Base-by-base conservation (phyloP, 192 early-diverging fungal species). In the Funneliformis mosseae region DNA sequence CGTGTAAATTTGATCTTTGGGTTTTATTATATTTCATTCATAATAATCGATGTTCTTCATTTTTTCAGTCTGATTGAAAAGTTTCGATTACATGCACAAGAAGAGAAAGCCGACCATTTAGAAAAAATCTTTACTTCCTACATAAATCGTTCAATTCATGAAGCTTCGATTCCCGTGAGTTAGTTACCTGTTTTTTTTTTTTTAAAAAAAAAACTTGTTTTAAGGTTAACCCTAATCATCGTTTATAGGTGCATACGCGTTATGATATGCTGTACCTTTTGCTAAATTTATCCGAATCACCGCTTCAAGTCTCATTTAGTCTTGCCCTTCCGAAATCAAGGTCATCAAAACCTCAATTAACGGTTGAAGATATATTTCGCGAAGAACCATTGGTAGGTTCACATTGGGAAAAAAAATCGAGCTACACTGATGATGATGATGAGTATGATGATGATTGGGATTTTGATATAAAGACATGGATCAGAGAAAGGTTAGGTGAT, bases 301-400 rank as follows among this genome's bases (percentile, higher is more conserved):
- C 73, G 0, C 48, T 74, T 33, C 10, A 28, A 46, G 33, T 27
- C 11, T 4, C n/a, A 14, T 74, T 48, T 7, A 59, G 10, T 27
- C 45, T 23, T 23, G 23, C 38, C 10, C n/a, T 45, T 74, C 12
- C n/a, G 8, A n/a, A 48, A 33, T 8, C 25, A 74, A 50, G 12
- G 25, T 23, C 33, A 21, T 12, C 21, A 23, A 14, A 43, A 28
- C n/a, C 46, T 9, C 67, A 39, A 18, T 69, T 69, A 38, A 69
- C 39, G 25, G 72, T 74, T 16, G 25, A 41, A 3, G 74, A 80
- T 27, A 71, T 87, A 8, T 3, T 87, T n/a, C 48, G 60, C 4
- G 82, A 87, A 18, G 84, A 87, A 12, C 84, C 85, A 0, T 76
- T 87, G 23, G 46, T 64, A 16, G 85, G 85, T 8, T 38, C 59